Base-by-base conservation (phyloP, 768 basidiomycete species). In the Russula sp. region DNA sequence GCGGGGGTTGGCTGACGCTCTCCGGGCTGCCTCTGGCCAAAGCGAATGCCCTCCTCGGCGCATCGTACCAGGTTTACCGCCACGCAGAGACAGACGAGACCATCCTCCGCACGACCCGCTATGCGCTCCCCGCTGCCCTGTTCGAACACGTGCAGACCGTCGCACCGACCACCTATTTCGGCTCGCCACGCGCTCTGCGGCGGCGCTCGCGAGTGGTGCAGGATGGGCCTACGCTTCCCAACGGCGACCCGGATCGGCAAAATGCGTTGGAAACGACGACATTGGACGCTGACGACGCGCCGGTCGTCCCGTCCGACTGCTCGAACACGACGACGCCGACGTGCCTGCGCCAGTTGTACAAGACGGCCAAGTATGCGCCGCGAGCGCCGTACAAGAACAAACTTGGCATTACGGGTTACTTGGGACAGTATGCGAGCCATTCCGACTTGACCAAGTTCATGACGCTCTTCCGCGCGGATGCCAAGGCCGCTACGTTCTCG, bases 161-260 rank as follows among this genome's bases (percentile, higher is more conserved):
- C 35, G 75, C 84, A 0, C 87, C 88, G 7, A 70, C 68, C 1
- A 88, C 86, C 6, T 82, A 83, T 67, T 88, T 88, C 65, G 79
- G 83, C 16, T 80, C 82, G 8, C 71, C 81, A 51, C 75, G 71
- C 16, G 77, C 75, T 65, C 82, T 86, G 81, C 76, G 76, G 55
- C 72, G 75, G 6, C 83, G 82, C 11, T 80, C 78, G 69, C 82
- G 80, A 71, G 61, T 82, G 29, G 79, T 83, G 67, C 80, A 82
- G n/a, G 74, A 82, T 41, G 72, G 45, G 4, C 48, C 42, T 35
- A 32, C 78, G 46, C 70, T 76, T 51, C 76, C 79, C 58, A 70
- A 79, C 1, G 74, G 75, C 47, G 71, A 75, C 16, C 20, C 1
- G 8, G 41, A 51, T 14, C n/a, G 20, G 41, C 42, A 43, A 29